These are phyloP conservation scores for Globisporangium iwayamae DNA, from an alignment of 352 stramenopile species.

Conservation along the genomic window DNA sequence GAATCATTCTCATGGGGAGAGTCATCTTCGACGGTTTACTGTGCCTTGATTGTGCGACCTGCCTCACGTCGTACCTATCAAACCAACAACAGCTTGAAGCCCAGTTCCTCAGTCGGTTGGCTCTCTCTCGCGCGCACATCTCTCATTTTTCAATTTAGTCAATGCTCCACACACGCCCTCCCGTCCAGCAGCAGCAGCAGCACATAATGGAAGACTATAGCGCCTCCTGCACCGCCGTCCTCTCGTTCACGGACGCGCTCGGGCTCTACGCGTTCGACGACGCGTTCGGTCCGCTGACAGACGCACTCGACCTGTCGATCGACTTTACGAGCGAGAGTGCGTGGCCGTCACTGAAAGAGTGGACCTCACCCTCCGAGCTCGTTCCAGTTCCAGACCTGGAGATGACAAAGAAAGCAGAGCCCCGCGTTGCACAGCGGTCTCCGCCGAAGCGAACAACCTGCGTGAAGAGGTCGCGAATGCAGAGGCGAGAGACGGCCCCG, in stretches of 20 bases:
- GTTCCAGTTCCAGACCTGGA: neutral
- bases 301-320: too few species aligned
- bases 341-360: neutral
- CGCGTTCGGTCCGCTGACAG: too few species aligned
- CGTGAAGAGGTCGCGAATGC: neutral
- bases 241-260: neutral
- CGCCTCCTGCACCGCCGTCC: neutral
- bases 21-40: too few species aligned
- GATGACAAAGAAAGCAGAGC: neutral
- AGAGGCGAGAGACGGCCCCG: neutral
- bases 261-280: neutral
- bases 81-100: too few species aligned
- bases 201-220: neutral
- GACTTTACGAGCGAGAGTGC: too few species aligned
- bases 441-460: neutral
- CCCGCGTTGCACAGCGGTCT: neutral
- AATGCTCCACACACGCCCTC: neutral
- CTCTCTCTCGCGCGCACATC: neutral
- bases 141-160: neutral
- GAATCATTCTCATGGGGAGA: too few species aligned
- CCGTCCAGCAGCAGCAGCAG: neutral
- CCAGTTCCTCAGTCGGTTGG: too few species aligned
- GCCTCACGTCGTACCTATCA: too few species aligned
- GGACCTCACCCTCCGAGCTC: neutral
- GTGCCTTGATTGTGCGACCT: too few species aligned